phyloP scores from a whole-genome alignment of 2,329 filamentous ascomycete genomes.

The Metarhizium anisopliae region DNA sequence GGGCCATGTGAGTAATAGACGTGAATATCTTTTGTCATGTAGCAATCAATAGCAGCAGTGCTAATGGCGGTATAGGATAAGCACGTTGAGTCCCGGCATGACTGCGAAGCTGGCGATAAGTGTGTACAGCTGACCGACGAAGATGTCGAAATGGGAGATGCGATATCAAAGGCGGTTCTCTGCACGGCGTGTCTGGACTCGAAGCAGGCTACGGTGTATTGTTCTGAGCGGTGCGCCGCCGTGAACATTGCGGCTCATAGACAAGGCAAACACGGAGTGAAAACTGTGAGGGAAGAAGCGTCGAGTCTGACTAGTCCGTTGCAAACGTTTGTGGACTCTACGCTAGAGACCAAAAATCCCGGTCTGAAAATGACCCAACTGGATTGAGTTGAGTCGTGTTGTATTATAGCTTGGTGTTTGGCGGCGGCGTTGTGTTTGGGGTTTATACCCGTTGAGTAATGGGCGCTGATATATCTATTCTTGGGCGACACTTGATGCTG shows the following conservation, averaged over 20 bases:
- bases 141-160: constrained; percentile 29
- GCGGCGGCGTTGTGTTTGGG: background rate
- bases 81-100: constrained; percentile 29
- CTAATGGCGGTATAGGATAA: constrained; percentile 25
- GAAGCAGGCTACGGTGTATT: constrained; percentile 30
- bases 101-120: constrained; percentile 30
- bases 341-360: constrained; percentile 21
- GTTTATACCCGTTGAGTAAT: background rate
- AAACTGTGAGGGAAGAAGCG: constrained; percentile 14
- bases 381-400: background rate
- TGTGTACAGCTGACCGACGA: constrained; percentile 31
- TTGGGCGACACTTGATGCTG: no score
- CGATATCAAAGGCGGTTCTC: constrained; percentile 20
- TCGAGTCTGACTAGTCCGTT: constrained; percentile 14
- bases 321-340: constrained; percentile 17
- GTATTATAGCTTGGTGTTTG: background rate
- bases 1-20: constrained; percentile 28
- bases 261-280: constrained; percentile 20
- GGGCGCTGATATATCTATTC: no score
- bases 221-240: constrained; percentile 32
- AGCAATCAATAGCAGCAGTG: background rate
- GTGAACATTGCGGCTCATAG: constrained; percentile 32
- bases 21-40: background rate
- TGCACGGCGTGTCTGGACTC: constrained; percentile 33
- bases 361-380: constrained; percentile 20